Evolutionary conservation across 495 filamentous ascomycete genomes (phyloP).

Genomic region (Staphylotrichum longicolle): DNA sequence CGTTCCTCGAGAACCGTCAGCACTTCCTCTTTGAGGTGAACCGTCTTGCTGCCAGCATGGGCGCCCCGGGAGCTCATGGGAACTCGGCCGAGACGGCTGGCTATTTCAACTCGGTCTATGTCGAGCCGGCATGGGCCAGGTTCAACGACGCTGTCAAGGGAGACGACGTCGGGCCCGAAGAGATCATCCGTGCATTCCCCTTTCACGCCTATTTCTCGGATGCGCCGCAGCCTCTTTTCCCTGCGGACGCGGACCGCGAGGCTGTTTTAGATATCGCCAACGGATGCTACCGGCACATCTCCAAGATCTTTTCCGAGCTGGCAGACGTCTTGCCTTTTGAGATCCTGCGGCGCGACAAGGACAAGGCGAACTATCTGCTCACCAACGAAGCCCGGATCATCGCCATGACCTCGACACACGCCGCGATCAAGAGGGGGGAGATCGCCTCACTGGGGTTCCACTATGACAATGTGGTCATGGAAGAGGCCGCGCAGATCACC

Average conservation of each 20-base stretch:
- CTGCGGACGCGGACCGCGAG: constrained; percentile 60
- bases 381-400: constrained; percentile 94
- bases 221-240: constrained; percentile 82
- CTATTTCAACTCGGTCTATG: constrained; percentile 92
- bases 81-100: constrained; percentile 94
- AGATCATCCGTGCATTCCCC: constrained; percentile 73
- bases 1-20: constrained; percentile 86
- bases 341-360: constrained; percentile 78
- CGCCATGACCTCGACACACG: constrained; percentile 97
- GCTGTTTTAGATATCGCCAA: constrained; percentile 69
- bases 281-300: constrained; percentile 88
- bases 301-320: constrained; percentile 87
- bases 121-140: constrained; percentile 82
- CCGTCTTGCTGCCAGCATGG: constrained; percentile 76
- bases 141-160: constrained; percentile 64
- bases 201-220: constrained; percentile 88
- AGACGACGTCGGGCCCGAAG: constrained; percentile 53
- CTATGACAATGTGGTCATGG: constrained; percentile 98
- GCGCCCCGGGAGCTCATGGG: constrained; percentile 85
- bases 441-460: constrained; percentile 90
- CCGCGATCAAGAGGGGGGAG: constrained; percentile 92
- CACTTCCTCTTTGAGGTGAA: constrained; percentile 80
- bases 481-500: constrained; percentile 97
- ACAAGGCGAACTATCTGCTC: constrained; percentile 93
- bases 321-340: constrained; percentile 95